phyloP scores from a whole-genome alignment of 495 filamentous ascomycete species.

The Aspergillus sclerotiicarbonarius region DNA sequence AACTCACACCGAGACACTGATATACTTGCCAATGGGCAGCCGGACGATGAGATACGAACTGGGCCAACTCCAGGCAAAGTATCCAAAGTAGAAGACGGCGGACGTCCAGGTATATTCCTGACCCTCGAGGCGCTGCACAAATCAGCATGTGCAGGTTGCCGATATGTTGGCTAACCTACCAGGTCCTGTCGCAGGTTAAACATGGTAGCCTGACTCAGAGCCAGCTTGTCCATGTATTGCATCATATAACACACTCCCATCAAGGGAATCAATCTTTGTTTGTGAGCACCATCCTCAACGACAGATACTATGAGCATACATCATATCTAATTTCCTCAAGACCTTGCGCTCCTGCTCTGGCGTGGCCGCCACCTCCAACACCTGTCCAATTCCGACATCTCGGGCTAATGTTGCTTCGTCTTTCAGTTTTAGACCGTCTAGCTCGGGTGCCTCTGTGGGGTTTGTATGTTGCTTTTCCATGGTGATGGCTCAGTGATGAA shows the following conservation, averaged over 20 bases:
- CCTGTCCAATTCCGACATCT: constrained; percentile 36
- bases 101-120: constrained; percentile 49
- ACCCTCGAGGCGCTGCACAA: constrained; percentile 31
- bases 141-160: constrained; percentile 1
- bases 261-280: constrained; percentile 46
- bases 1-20: constrained; percentile 36
- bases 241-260: constrained; percentile 48
- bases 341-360: constrained; percentile 32
- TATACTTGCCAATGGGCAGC: constrained; percentile 53
- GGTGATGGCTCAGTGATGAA: neutral
- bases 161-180: constrained; percentile 14
- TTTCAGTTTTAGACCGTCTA: constrained; percentile 18
- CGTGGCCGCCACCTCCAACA: constrained; percentile 31
- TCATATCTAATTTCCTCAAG: constrained; percentile 33
- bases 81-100: constrained; percentile 51
- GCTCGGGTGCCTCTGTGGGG: constrained; percentile 1
- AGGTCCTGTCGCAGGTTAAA: constrained; percentile 47
- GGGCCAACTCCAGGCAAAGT: constrained; percentile 52
- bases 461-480: constrained; percentile 15
- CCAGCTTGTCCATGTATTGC: constrained; percentile 59
- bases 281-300: neutral
- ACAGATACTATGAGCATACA: constrained; percentile 20
- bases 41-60: constrained; percentile 55
- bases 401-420: constrained; percentile 15
- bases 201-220: constrained; percentile 52